A percentile compares a stretch with the other conserved stretches of the same genome.
phyloP scores from a whole-genome alignment of 2,329 filamentous ascomycete species.

The Microsporum audouinii region DNA sequence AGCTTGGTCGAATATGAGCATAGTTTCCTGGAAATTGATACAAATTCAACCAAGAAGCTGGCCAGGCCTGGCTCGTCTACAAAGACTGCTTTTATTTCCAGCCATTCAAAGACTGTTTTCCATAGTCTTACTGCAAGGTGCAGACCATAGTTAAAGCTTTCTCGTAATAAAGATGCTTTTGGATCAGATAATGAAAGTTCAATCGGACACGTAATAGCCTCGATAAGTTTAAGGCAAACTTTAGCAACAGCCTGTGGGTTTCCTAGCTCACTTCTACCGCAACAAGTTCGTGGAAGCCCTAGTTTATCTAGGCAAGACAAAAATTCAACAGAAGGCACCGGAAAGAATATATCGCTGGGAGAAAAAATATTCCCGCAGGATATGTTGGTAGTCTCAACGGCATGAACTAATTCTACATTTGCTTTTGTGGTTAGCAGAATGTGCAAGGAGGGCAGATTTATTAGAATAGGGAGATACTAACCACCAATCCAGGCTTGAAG shows the following conservation, averaged over 20 bases:
- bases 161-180: slow-evolving; percentile 20
- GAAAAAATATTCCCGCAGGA: not conserved
- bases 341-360: slow-evolving; percentile 11
- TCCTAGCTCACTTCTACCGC: slow-evolving; percentile 20
- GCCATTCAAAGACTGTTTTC: slow-evolving; percentile 21
- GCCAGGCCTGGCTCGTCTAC: slow-evolving; percentile 14
- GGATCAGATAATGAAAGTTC: slow-evolving; percentile 12
- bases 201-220: slow-evolving; percentile 19
- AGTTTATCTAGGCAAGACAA: slow-evolving; percentile 24
- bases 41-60: slow-evolving; percentile 19
- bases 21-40: slow-evolving; percentile 18
- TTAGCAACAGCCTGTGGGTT: slow-evolving; percentile 19
- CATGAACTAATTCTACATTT: slow-evolving; percentile 25
- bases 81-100: slow-evolving; percentile 15
- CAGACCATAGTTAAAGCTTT: slow-evolving; percentile 25
- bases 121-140: slow-evolving; percentile 27
- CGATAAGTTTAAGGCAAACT: slow-evolving; percentile 22
- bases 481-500: slow-evolving; percentile 28
- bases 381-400: not conserved
- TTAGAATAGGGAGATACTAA: slow-evolving; percentile 18
- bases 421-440: not conserved
- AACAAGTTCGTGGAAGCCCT: slow-evolving; percentile 21
- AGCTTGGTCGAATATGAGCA: slow-evolving; percentile 17
- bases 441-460: too few relatives aligned
- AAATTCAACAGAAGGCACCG: slow-evolving; percentile 19